Conservation (phyloP, 495 filamentous ascomycete species). For the Pyronema omphalodes region DNA sequence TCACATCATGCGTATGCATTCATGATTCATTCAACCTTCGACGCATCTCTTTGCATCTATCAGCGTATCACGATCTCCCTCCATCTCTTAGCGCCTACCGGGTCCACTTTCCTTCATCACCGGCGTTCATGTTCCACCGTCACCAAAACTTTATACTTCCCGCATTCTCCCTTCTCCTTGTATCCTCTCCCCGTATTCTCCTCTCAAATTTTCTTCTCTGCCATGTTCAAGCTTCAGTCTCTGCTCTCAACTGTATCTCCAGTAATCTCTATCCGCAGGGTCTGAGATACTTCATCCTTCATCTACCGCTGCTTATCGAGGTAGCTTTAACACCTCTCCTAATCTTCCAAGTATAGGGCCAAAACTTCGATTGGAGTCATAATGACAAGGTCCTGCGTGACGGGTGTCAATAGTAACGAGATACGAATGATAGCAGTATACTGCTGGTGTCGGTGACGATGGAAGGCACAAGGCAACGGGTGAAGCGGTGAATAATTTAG, state of each 20-base stretch:
- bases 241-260: background rate
- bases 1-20: no score
- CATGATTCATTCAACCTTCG: no score
- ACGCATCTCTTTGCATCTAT: no score
- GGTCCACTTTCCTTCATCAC: no score
- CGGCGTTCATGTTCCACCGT: no score
- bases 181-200: no score
- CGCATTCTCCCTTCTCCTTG: no score
- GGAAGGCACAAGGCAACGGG: constrained; percentile 41
- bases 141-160: no score
- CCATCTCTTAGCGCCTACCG: no score
- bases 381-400: background rate
- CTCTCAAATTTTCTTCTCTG: no score
- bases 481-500: constrained; percentile 45
- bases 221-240: no score
- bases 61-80: no score
- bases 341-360: background rate
- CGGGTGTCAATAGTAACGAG: background rate
- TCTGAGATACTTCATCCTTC: background rate
- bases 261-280: background rate
- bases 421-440: constrained; percentile 32
- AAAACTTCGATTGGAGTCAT: background rate
- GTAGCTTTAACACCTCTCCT: background rate
- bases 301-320: background rate
- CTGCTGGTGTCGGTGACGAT: constrained; percentile 49